Base-by-base conservation (phyloP, 2,329 filamentous ascomycete species). In the Byssoonygena ceratinophila region DNA sequence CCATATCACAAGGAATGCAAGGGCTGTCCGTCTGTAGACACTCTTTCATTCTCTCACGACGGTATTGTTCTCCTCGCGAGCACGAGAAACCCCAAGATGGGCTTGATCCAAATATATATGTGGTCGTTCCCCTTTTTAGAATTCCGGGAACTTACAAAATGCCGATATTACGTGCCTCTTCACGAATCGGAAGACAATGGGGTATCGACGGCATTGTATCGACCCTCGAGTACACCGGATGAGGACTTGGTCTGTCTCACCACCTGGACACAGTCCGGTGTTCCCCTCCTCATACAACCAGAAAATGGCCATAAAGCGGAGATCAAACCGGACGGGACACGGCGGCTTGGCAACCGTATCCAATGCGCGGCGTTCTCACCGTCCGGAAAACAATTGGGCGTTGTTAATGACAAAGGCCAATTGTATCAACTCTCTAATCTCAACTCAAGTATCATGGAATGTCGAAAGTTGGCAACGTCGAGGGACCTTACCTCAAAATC, bases 161-260 rank as follows among this genome's bases (percentile, higher is more conserved):
- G 68, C 52, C 61, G 68, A 37, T 71, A 71, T 48, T 58, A 63
- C 14, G 68, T 72, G 1, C 66, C 68, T 0, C 51, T 71, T 7
- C 68, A 71, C 43, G 68, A 72, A 51, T 71, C 66, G 0, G 70
- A 72, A 57, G 70, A 72, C 50, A 67, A 68, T 39, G 70, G 70
- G 0, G 57, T 71, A 1, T 66, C 69, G 0, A 61, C 68, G 0
- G 68, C 65, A 1, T 60, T 70, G n/a, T 68, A 66, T 46, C 63
- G 68, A 8, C 62, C 66, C 1, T 64, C 62, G 3, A 44, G 54
- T 11, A 60, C 64, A 4, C 64, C 61, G 2, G 66, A 68, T 29
- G 68, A 69, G 12, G 60, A 66, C 37, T 50, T 71, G 14, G 55
- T 72, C 3, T 71, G 69, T 47, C 60, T 72, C 14, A 68, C 64